These are phyloP conservation scores for Candida maesae DNA, from an alignment of 805 yeast genomes.

Conservation along the genomic window DNA sequence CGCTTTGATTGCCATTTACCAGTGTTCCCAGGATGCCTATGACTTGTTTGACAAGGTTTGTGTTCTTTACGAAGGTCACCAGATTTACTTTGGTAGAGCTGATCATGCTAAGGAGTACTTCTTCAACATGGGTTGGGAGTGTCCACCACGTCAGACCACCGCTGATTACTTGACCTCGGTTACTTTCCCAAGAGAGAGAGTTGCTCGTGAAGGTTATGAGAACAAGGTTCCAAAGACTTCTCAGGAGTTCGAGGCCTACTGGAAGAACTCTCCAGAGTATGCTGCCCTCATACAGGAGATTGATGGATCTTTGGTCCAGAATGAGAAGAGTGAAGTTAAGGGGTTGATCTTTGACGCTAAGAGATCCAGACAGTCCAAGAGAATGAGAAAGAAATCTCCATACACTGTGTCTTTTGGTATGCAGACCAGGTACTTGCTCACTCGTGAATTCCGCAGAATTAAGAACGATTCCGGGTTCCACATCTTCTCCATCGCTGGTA, in stretches of 20 bases:
- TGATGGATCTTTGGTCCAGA: slow-evolving; percentile 7
- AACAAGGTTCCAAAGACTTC: slow-evolving; percentile 49
- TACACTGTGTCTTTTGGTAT: slow-evolving; percentile 47
- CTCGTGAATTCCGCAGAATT: slow-evolving; percentile 46
- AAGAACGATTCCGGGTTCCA: slow-evolving; percentile 46
- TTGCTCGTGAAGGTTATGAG: slow-evolving; percentile 40
- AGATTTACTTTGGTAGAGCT: slow-evolving; percentile 49
- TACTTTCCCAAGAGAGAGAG: slow-evolving; percentile 51
- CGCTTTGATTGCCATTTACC: slow-evolving; percentile 59
- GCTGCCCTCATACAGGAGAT: slow-evolving; percentile 11
- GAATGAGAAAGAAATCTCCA: slow-evolving; percentile 45
- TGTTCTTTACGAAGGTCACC: slow-evolving; percentile 53
- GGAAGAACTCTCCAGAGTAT: slow-evolving; percentile 45
- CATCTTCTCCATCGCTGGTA: slow-evolving; percentile 39
- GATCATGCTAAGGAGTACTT: slow-evolving; percentile 45
- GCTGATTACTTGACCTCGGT: slow-evolving; percentile 56
- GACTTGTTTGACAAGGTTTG: slow-evolving; percentile 51
- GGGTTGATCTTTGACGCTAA: slow-evolving; percentile 40
- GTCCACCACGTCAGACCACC: slow-evolving; percentile 56
- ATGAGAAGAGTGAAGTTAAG: slow-evolving; percentile 33
- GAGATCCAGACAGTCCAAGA: slow-evolving; percentile 47
- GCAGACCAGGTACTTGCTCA: slow-evolving; percentile 46
- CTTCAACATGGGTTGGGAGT: slow-evolving; percentile 50
- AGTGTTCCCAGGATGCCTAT: slow-evolving; percentile 53
- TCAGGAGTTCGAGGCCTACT: slow-evolving; percentile 46